Evolutionary conservation across 2,329 filamentous ascomycete genomes (phyloP).

Genomic region (Oidium heveae): DNA sequence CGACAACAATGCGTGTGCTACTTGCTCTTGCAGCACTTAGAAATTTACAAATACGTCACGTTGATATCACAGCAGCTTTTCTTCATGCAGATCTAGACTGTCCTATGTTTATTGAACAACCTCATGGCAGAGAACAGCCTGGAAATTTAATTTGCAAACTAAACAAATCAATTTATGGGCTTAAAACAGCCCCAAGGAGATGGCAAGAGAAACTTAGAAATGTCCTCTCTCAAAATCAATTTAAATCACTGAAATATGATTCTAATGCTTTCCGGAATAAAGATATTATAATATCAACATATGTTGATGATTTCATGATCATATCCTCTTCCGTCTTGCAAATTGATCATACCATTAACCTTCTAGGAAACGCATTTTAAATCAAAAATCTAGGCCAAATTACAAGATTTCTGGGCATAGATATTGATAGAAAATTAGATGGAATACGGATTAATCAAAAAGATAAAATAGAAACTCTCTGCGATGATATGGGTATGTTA

Average conservation of each 20-base stretch:
- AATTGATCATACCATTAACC: background rate
- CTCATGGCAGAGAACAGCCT: background rate
- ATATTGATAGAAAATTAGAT: background rate
- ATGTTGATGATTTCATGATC: background rate
- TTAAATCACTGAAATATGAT: background rate
- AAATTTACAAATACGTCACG: background rate
- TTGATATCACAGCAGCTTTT: constrained; percentile 1
- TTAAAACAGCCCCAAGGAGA: background rate
- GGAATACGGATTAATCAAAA: background rate
- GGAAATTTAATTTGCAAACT: background rate
- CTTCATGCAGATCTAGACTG: background rate
- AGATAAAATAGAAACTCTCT: background rate
- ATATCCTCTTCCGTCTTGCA: background rate
- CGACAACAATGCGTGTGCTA: background rate
- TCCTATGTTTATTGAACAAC: background rate
- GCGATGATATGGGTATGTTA: background rate
- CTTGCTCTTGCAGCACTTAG: background rate
- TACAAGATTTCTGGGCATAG: background rate
- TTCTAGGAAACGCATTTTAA: background rate
- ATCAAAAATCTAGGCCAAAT: background rate
- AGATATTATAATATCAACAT: background rate
- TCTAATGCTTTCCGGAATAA: background rate
- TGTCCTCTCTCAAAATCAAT: background rate
- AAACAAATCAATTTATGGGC: background rate
- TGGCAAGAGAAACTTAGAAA: background rate